phyloP scores from a whole-genome alignment of 495 filamentous ascomycete species.

The Niebla homalea region DNA sequence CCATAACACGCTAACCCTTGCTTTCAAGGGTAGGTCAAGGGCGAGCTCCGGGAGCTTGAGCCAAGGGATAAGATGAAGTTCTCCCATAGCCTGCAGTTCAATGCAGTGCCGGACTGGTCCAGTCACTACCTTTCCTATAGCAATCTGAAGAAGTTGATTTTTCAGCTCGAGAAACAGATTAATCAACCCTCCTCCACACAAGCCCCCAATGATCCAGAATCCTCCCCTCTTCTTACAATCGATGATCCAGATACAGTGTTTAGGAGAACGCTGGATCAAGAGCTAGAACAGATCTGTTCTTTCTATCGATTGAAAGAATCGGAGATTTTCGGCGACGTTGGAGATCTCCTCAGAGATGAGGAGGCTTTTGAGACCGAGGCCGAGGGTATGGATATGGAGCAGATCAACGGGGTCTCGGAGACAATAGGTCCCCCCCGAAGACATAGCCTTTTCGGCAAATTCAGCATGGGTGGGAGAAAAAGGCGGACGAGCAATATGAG shows the following conservation, averaged over 20 bases:
- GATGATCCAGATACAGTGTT: conserved; percentile 67
- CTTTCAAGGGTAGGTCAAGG: conserved; percentile 6
- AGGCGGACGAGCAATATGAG: conserved; percentile 39
- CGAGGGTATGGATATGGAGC: conserved; percentile 41
- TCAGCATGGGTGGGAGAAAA: conserved; percentile 23
- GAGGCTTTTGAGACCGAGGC: conserved; percentile 53
- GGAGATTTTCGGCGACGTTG: conserved; percentile 70
- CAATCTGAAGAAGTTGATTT: conserved; percentile 99
- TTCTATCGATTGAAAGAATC: conserved; percentile 82
- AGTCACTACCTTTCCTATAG: conserved; percentile 94
- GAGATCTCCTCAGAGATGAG: conserved; percentile 63
- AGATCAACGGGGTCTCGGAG: conserved; percentile 35
- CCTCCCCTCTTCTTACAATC: conserved; percentile 62
- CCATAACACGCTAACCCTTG: not conserved
- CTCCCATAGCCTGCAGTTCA: conserved; percentile 98
- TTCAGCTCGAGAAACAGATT: conserved; percentile 73
- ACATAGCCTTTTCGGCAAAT: conserved; percentile 31
- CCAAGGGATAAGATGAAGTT: conserved; percentile 78
- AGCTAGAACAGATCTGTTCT: conserved; percentile 82
- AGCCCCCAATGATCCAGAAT: conserved; percentile 54
- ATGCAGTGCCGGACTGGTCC: conserved; percentile 98
- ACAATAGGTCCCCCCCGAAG: conserved; percentile 31
- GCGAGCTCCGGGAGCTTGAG: conserved; percentile 15
- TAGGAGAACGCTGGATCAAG: conserved; percentile 64
- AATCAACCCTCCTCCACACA: conserved; percentile 32